These are phyloP conservation scores for Chalciporus sp. DNA, from an alignment of 1,284 basidiomycete species.

Conservation along the genomic window DNA sequence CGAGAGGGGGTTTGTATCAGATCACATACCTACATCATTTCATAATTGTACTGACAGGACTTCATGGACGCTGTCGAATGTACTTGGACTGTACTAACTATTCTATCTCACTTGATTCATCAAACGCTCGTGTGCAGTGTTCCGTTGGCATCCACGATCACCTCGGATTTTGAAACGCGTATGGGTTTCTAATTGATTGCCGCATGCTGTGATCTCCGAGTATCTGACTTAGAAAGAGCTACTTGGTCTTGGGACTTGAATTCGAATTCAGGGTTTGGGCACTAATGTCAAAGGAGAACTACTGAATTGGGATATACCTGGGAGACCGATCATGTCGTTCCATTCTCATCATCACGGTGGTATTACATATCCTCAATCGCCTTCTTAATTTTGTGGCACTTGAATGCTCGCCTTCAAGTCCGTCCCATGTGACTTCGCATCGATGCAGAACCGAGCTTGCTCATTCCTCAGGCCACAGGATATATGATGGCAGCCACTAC, in stretches of 20 bases:
- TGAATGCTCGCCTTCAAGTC: slow-evolving; percentile 1
- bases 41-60: slow-evolving; percentile 17
- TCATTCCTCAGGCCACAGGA: not conserved
- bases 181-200: slow-evolving; percentile 25
- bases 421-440: not conserved
- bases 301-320: not conserved
- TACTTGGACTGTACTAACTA: not conserved
- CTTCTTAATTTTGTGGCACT: not conserved
- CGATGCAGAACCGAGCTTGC: not conserved
- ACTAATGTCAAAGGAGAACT: slow-evolving; percentile 7
- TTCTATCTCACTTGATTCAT: not conserved
- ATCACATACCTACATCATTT: slow-evolving; percentile 27
- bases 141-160: slow-evolving; percentile 26
- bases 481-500: too few species aligned
- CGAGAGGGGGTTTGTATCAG: slow-evolving; percentile 19
- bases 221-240: not conserved
- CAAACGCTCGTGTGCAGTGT: too few species aligned
- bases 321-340: slow-evolving; percentile 8
- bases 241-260: not conserved
- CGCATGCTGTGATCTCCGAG: slow-evolving; percentile 17
- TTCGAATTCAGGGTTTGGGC: not conserved
- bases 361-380: not conserved
- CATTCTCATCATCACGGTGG: slow-evolving; percentile 15
- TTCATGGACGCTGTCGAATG: slow-evolving; percentile 2
- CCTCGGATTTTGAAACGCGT: slow-evolving; percentile 20